These are phyloP conservation scores for Medicago truncatula DNA, from an alignment of 306 rosid genomes.

Conservation along the genomic window DNA sequence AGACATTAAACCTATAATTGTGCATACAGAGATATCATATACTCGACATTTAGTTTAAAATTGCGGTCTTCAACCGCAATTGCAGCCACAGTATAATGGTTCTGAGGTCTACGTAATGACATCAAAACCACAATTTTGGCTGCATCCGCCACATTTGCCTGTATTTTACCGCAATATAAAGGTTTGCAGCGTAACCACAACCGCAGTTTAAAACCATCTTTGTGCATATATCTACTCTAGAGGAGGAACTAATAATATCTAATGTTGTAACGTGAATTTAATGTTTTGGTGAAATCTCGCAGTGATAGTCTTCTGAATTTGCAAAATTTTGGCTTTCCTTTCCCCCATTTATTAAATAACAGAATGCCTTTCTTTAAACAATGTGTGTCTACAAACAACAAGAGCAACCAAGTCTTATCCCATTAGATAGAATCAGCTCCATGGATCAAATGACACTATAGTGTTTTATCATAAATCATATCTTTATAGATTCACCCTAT, in stretches of 20 bases:
- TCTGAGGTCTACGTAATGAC: neutral
- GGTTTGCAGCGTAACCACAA: neutral
- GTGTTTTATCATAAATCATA: neutral
- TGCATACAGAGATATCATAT: conserved; percentile 33
- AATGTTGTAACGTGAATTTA: neutral
- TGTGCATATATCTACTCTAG: neutral
- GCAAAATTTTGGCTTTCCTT: conserved; percentile 58
- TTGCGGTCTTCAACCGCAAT: neutral
- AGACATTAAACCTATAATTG: conserved; percentile 35
- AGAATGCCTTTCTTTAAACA: conserved; percentile 59
- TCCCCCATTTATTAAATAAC: conserved; percentile 59
- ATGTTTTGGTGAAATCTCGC: neutral
- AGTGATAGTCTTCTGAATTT: neutral
- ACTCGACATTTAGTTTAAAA: neutral
- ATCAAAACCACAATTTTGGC: neutral
- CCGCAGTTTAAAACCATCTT: neutral
- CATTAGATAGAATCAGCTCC: neutral
- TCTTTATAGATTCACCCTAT: neutral
- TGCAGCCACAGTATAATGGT: neutral
- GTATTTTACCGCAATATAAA: neutral
- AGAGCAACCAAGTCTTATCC: neutral
- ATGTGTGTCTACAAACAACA: conserved; percentile 48
- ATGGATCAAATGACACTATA: neutral
- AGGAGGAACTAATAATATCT: neutral
- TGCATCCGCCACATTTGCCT: neutral